phyloP scores from a whole-genome alignment of 2,329 filamentous ascomycete genomes.

The Colletotrichum somersetense region DNA sequence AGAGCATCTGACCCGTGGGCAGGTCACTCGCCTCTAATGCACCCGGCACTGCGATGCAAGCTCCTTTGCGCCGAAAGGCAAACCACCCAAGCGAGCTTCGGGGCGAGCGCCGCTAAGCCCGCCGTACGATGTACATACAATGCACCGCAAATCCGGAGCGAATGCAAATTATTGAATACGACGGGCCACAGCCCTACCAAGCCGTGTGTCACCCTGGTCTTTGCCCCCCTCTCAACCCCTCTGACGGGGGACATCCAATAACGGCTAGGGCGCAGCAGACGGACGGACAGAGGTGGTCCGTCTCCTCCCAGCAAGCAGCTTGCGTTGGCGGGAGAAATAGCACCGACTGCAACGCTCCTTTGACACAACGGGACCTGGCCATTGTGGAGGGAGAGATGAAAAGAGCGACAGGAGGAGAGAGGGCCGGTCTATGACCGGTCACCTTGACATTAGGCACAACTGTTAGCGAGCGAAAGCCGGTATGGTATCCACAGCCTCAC shows the following conservation, averaged over 20 bases:
- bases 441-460: constrained; percentile 14
- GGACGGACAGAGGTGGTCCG: background rate
- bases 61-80: constrained; percentile 11
- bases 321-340: background rate
- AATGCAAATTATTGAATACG: constrained; percentile 5
- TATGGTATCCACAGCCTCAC: constrained; percentile 37
- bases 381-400: background rate
- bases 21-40: background rate
- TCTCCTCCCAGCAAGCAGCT: background rate
- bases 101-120: background rate
- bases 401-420: too few relatives aligned
- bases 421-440: background rate
- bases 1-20: background rate
- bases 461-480: constrained; percentile 1
- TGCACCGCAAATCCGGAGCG: constrained; percentile 33
- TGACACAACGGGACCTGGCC: background rate
- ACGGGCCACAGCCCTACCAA: constrained; percentile 20
- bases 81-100: background rate
- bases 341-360: constrained; percentile 9
- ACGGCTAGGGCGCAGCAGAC: background rate
- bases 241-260: background rate
- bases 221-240: too few relatives aligned
- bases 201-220: background rate
- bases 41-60: background rate
- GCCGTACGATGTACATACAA: background rate